Evolutionary conservation across 768 basidiomycete genomes (phyloP), one percentile per base, ranked within the genome.

Genomic region (Lactifluus subvellereus): DNA sequence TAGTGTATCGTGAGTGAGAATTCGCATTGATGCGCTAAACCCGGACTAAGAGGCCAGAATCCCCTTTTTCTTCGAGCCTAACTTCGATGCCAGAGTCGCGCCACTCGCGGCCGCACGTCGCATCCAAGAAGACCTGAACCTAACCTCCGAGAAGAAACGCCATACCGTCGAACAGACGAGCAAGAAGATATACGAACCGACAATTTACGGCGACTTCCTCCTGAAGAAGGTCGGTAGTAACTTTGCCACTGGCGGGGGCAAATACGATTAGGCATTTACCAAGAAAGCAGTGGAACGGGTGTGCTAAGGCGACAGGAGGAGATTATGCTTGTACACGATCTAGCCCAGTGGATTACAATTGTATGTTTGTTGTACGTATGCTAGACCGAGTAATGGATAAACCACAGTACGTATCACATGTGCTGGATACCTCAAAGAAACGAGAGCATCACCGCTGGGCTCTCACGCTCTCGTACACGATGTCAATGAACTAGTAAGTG

Each of bases 31-130:
- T 49, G 10, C 10, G 14, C 53, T 10, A 27, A 16, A 56, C 37
- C 40, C 69, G n/a, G 66, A 49, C 13, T 14, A 48, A 8, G 3
- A 56, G 18, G 48, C 30, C 60, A 92, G 90, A 9, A 80, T 95
- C 20, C 94, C 94, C 0, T 96, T 96, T 76, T 97, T 97, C 79
- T 96, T 90, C 66, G 94, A 96, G 72, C 94, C 94, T 0, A 91
- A 90, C 61, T 93, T 91, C 69, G 77, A 85, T 62, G 89, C 93
- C 0, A 61, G 76, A 2, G 76, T 97, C 52, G 74, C 79, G 66
- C 89, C 92, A 0, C 75, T 95, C 6, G 76, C 78, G 4, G 85
- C 85, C 6, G 85, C 84, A 0, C 69, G 79, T 32, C 80, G 85
- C 38, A 68, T 81, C 10, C 77, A 77, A 60, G 68, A 73, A 14